These are phyloP conservation scores for Saturnispora gosingensis DNA, from an alignment of 805 yeast species.

Conservation along the genomic window DNA sequence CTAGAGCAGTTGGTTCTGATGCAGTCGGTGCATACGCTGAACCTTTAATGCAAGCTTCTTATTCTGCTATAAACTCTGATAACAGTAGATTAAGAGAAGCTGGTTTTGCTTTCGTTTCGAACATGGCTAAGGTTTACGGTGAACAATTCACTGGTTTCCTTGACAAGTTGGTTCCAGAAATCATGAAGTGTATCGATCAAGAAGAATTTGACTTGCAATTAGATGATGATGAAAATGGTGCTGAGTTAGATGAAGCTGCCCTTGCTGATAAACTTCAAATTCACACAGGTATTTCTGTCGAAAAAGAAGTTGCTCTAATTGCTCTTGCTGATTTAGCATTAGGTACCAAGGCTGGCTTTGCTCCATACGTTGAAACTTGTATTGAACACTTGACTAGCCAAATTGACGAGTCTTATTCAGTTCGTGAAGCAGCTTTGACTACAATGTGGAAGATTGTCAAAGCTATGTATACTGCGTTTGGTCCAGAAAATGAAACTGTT, in stretches of 20 bases:
- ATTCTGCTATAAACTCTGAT: conserved; percentile 64
- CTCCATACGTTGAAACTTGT: conserved; percentile 65
- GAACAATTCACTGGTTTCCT: conserved; percentile 82
- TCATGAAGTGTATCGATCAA: conserved; percentile 75
- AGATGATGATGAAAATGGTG: conserved; percentile 40
- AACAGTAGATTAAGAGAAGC: conserved; percentile 87
- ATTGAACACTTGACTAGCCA: conserved; percentile 57
- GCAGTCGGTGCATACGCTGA: conserved; percentile 78
- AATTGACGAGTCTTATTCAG: conserved; percentile 79
- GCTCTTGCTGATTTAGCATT: conserved; percentile 81
- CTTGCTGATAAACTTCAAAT: conserved; percentile 68
- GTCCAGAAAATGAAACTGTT: conserved; percentile 45
- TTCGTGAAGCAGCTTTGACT: conserved; percentile 77
- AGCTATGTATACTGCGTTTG: conserved; percentile 51
- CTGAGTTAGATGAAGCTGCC: conserved; percentile 46
- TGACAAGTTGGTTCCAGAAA: conserved; percentile 72
- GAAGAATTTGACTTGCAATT: conserved; percentile 68
- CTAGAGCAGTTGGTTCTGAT: conserved; percentile 91
- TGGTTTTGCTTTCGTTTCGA: conserved; percentile 86
- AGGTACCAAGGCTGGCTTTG: conserved; percentile 77
- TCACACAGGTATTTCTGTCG: conserved; percentile 91
- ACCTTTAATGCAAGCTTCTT: conserved; percentile 83
- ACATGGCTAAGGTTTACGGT: conserved; percentile 92
- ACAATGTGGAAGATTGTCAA: conserved; percentile 77
- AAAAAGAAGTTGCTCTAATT: conserved; percentile 91